These are phyloP conservation scores for Akanthomyces lecanii DNA, from an alignment of 2,329 filamentous ascomycete species.

Conservation along the genomic window DNA sequence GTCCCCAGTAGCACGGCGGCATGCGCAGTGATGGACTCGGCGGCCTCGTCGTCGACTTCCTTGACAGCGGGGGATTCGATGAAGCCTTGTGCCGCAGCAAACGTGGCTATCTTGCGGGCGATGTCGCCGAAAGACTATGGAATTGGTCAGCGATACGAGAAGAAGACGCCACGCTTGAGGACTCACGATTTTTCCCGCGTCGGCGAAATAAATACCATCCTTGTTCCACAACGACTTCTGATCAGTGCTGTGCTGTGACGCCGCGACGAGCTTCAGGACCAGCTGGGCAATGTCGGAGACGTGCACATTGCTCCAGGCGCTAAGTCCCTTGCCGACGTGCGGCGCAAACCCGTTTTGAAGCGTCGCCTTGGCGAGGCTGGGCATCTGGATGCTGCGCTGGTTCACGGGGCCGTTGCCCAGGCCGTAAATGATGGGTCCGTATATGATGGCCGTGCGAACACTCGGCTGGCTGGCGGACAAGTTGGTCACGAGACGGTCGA, in stretches of 20 bases:
- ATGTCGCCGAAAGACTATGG: conserved; percentile 2
- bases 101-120: background rate
- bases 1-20: conserved; percentile 9
- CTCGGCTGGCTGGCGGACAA: conserved; percentile 24
- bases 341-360: conserved; percentile 37
- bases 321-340: conserved; percentile 34
- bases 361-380: conserved; percentile 33
- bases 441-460: conserved; percentile 37
- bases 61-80: background rate
- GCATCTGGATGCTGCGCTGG: conserved; percentile 41
- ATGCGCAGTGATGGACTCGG: conserved; percentile 6
- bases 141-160: background rate
- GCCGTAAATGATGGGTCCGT: conserved; percentile 44
- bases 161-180: too few relatives aligned
- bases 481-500: conserved; percentile 57
- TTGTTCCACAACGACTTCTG: conserved; percentile 27
- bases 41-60: background rate
- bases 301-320: conserved; percentile 44
- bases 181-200: conserved; percentile 8
- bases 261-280: conserved; percentile 25
- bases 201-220: conserved; percentile 29
- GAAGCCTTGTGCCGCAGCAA: background rate
- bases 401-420: conserved; percentile 41
- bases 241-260: conserved; percentile 22
- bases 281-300: conserved; percentile 36